Base-by-base conservation (phyloP, 2,329 filamentous ascomycete species). In the Ilyonectria destructans region DNA sequence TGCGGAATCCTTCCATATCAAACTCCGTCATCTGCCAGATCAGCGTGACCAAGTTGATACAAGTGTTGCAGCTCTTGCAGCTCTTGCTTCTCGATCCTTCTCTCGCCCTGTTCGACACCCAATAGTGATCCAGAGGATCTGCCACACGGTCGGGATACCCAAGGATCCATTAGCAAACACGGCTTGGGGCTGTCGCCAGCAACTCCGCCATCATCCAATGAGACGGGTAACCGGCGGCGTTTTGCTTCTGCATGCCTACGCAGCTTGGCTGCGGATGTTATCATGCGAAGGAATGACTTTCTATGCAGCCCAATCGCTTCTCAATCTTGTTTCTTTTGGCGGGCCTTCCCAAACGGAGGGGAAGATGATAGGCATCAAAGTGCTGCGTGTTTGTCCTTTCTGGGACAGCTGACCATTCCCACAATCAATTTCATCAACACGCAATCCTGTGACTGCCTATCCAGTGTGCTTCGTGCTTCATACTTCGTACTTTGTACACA, bases 131-230 rank as follows among this genome's bases (percentile, higher is more conserved):
- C n/a, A 23, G 43, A 29, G 12, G n/a, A 60, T 43, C 43, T 33
- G 26, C 19, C 56, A 29, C 26, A 29, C 55, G 65, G 64, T 69
- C 61, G 54, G 61, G 61, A 69, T 73, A 74, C 61, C 63, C 65
- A 75, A 65, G 67, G 60, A 59, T 64, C 55, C 46, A 9, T 35
- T 29, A 68, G 56, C 61, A 65, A 62, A 51, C 45, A 52, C 52
- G 54, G 48, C 62, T 66, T 65, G 52, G 56, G 67, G 62, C 56
- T 61, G 46, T 57, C 51, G 29, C 37, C 23, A 35, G 62, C 45
- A 66, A 65, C 60, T 68, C 54, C 46, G 37, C 62, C 52, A 61
- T n/a, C 45, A 46, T 58, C 66, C 59, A 72, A 75, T 66, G 52
- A 43, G 62, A 59, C 46, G 21, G 40, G 23, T 33, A 23, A 31